Percentiles rank a stretch among this genome's conserved stretches.
Conservation (phyloP, 2,329 filamentous ascomycete species). For the Pseudogymnoascus sp. region DNA sequence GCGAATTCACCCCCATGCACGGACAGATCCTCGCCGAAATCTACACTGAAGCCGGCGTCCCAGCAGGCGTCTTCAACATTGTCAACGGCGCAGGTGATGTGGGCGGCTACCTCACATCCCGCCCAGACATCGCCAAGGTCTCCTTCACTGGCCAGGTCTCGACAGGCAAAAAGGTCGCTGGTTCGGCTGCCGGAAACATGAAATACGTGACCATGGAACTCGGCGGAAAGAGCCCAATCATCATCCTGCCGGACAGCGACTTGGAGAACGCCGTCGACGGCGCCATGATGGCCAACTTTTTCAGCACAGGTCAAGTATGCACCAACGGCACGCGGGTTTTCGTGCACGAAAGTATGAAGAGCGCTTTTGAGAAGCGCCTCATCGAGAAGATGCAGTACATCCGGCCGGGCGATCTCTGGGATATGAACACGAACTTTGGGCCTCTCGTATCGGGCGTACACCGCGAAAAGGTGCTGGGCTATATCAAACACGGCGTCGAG, state of each 20-base stretch:
- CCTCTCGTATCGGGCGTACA: slow-evolving; percentile 71
- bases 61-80: slow-evolving; percentile 79
- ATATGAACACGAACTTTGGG: slow-evolving; percentile 71
- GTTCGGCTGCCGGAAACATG: slow-evolving; percentile 67
- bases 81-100: slow-evolving; percentile 74
- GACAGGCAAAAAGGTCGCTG: slow-evolving; percentile 76
- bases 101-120: slow-evolving; percentile 65
- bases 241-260: slow-evolving; percentile 74
- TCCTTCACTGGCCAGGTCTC: slow-evolving; percentile 83
- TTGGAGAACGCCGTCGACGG: slow-evolving; percentile 76
- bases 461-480: slow-evolving; percentile 67
- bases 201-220: slow-evolving; percentile 92
- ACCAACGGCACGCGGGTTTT: slow-evolving; percentile 89
- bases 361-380: slow-evolving; percentile 60
- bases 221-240: slow-evolving; percentile 74
- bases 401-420: slow-evolving; percentile 65
- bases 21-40: slow-evolving; percentile 67
- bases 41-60: slow-evolving; percentile 71
- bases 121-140: slow-evolving; percentile 71
- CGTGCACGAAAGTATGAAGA: slow-evolving; percentile 59
- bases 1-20: slow-evolving; percentile 80
- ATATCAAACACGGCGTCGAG: slow-evolving; percentile 69
- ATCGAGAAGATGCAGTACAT: slow-evolving; percentile 63
- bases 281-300: slow-evolving; percentile 92
- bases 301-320: slow-evolving; percentile 84